Evolutionary conservation across 2,329 filamentous ascomycete genomes (phyloP), one percentile per base, ranked within the genome.

Genomic region (Neocucurbitaria cava): DNA sequence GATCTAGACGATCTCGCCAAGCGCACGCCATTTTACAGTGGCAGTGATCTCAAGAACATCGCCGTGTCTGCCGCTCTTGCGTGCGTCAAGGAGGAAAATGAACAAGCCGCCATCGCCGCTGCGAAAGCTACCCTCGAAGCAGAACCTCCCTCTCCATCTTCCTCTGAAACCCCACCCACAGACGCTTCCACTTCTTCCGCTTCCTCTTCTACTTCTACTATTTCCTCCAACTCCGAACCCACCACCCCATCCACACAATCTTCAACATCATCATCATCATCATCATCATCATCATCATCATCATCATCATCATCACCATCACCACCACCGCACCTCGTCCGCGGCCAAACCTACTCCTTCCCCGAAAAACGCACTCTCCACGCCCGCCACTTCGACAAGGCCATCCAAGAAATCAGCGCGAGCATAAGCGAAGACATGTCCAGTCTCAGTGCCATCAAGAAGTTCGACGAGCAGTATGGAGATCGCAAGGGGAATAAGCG

Each of bases 381-480:
- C 3, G 76, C 78, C 20, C 75, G 81, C 2, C 95, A 99, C 77
- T 98, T 99, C 70, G 89, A 93, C 15, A 89, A 87, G 62, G 95
- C 92, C 2, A 82, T 96, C 67, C 85, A 87, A 66, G 93, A 98
- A 76, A 96, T 99, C 64, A 91, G 89, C 51, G 92, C 95, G 0
- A 96, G 91, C 67, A 93, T 97, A 62, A 93, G 87, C 66, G 94
- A 97, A 75, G 93, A 99, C 69, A 98, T 97, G 94, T 83, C 86
- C 44, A 91, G 87, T 28, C 80, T 99, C 58, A 86, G 87, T 61
- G 90, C 91, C 11, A 96, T 99, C 67, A 85, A 91, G 66, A 96
- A 96, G 77, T 99, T 98, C 70, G 95, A 99, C 72, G 91, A 96
- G 77, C 90, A 94, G 74, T 99, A 93, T 73, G 94, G 95, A 23